phyloP scores from a whole-genome alignment of 2,329 filamentous ascomycete genomes.

The Periconia sp. region DNA sequence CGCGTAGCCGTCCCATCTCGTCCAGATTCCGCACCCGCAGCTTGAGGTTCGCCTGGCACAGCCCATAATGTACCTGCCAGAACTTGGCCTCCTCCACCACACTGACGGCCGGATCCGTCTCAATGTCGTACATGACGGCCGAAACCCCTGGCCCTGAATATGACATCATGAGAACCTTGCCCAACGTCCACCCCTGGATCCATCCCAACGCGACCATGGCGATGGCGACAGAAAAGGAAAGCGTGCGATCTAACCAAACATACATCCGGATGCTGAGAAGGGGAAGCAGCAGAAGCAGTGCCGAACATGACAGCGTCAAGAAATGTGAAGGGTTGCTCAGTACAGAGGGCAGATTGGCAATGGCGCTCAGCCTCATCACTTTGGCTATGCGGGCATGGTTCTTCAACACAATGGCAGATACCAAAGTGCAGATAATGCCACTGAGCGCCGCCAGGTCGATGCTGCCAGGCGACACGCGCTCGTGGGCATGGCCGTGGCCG shows the following conservation, averaged over 20 bases:
- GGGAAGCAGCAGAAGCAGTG: slow-evolving; percentile 77
- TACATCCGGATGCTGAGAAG: slow-evolving; percentile 80
- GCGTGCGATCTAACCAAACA: slow-evolving; percentile 77
- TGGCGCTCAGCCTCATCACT: slow-evolving; percentile 82
- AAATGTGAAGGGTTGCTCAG: slow-evolving; percentile 95
- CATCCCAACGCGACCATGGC: slow-evolving; percentile 88
- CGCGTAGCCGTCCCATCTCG: slow-evolving; percentile 70
- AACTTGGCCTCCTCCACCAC: slow-evolving; percentile 89
- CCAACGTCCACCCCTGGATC: slow-evolving; percentile 81
- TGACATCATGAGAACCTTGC: slow-evolving; percentile 94
- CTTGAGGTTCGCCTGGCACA: slow-evolving; percentile 94
- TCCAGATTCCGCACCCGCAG: slow-evolving; percentile 68
- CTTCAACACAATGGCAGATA: slow-evolving; percentile 82
- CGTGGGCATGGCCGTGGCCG: slow-evolving; percentile 56
- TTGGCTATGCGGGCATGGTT: slow-evolving; percentile 93
- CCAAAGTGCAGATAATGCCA: slow-evolving; percentile 78
- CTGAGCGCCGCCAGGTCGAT: slow-evolving; percentile 80
- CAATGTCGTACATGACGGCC: slow-evolving; percentile 81
- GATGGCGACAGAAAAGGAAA: slow-evolving; percentile 79
- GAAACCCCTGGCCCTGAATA: slow-evolving; percentile 66
- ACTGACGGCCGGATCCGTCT: slow-evolving; percentile 73
- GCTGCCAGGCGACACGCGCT: slow-evolving; percentile 70
- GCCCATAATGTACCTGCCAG: slow-evolving; percentile 97
- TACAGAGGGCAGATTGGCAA: slow-evolving; percentile 80
- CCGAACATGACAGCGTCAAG: slow-evolving; percentile 84